phyloP scores from a whole-genome alignment of 2,329 filamentous ascomycete genomes.

The Botryotinia calthae region DNA sequence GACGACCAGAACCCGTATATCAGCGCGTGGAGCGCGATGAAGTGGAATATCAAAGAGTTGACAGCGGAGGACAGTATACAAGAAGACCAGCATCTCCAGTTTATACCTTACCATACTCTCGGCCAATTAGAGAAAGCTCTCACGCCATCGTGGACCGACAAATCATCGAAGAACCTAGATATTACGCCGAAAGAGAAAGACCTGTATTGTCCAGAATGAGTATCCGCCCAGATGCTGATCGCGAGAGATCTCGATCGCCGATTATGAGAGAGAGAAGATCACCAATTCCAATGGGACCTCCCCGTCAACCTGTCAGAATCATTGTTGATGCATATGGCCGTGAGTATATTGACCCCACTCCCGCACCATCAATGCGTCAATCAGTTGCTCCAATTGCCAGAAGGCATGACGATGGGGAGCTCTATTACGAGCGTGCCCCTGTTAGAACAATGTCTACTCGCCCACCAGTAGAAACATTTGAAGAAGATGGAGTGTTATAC shows the following conservation, averaged over 20 bases:
- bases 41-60: slow-evolving; percentile 29
- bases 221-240: slow-evolving; percentile 49
- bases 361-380: slow-evolving; percentile 46
- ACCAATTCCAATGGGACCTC: slow-evolving; percentile 49
- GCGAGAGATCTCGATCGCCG: slow-evolving; percentile 50
- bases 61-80: slow-evolving; percentile 27
- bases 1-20: slow-evolving; percentile 30
- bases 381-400: slow-evolving; percentile 52
- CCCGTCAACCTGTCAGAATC: slow-evolving; percentile 58
- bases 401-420: slow-evolving; percentile 47
- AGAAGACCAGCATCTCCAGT: slow-evolving; percentile 35
- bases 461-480: slow-evolving; percentile 32
- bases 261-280: slow-evolving; percentile 45
- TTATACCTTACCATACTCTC: slow-evolving; percentile 33
- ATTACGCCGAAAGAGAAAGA: slow-evolving; percentile 44
- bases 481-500: slow-evolving; percentile 43
- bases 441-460: slow-evolving; percentile 33
- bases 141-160: slow-evolving; percentile 33
- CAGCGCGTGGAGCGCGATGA: slow-evolving; percentile 35
- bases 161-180: slow-evolving; percentile 39
- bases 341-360: slow-evolving; percentile 65
- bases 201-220: slow-evolving; percentile 45
- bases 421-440: slow-evolving; percentile 62
- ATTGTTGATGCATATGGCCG: slow-evolving; percentile 81
- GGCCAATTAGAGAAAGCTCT: slow-evolving; percentile 33